phyloP scores from a whole-genome alignment of 345 rosid genomes.

The Bruguiera parviflora region DNA sequence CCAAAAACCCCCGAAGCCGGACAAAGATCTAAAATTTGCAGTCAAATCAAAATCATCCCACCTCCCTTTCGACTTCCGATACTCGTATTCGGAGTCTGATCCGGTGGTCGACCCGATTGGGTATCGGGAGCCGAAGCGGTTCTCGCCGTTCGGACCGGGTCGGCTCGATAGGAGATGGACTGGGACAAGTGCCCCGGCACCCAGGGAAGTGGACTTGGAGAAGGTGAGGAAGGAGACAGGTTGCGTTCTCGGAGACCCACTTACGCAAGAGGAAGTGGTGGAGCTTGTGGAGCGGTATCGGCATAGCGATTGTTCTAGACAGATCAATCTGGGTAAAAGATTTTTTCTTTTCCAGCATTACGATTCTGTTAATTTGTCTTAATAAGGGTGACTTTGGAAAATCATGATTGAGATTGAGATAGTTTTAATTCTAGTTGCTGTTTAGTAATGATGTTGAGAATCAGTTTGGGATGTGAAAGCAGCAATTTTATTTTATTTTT shows the following conservation, averaged over 20 bases:
- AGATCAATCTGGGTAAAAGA: constrained; percentile 68
- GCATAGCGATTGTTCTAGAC: constrained; percentile 75
- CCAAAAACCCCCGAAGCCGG: background rate
- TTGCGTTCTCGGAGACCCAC: constrained; percentile 54
- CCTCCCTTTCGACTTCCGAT: constrained; percentile 79
- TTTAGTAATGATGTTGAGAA: no score
- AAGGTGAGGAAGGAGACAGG: constrained; percentile 48
- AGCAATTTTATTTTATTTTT: no score
- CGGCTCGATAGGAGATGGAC: constrained; percentile 81
- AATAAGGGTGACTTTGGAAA: background rate
- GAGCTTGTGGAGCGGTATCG: constrained; percentile 78
- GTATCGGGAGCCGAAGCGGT: constrained; percentile 78
- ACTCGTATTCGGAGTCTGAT: constrained; percentile 74
- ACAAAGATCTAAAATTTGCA: constrained; percentile 12
- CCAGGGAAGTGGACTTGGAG: constrained; percentile 29
- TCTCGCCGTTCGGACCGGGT: constrained; percentile 90
- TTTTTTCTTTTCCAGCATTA: no score
- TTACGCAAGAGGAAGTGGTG: constrained; percentile 59
- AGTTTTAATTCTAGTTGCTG: no score
- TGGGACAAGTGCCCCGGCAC: constrained; percentile 58
- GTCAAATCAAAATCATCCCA: constrained; percentile 30
- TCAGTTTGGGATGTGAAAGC: no score
- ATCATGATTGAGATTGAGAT: no score
- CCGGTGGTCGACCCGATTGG: constrained; percentile 61
- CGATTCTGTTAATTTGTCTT: no score